These are phyloP conservation scores for Viridothelium virens DNA, from an alignment of 495 filamentous ascomycete genomes.

Conservation along the genomic window DNA sequence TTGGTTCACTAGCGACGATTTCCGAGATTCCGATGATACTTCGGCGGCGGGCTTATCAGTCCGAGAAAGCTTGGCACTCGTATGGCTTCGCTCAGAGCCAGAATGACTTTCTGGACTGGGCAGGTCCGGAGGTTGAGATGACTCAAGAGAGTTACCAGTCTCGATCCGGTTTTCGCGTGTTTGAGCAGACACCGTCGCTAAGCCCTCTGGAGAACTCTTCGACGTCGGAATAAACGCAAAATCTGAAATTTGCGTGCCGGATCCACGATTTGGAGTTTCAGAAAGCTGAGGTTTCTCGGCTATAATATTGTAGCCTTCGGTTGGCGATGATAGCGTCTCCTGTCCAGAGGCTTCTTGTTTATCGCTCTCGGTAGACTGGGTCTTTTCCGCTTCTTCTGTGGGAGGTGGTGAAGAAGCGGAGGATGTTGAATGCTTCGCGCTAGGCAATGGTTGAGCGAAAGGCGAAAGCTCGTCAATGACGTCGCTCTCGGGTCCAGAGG, in stretches of 20 bases:
- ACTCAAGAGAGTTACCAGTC: background rate
- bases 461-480: background rate
- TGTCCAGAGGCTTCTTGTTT: background rate
- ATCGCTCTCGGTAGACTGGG: slow-evolving; percentile 4
- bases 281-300: background rate
- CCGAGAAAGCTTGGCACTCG: background rate
- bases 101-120: background rate
- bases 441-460: background rate
- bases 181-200: background rate
- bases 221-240: background rate
- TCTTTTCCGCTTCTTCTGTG: background rate
- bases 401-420: background rate
- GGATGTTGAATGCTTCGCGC: background rate
- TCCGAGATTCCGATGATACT: background rate
- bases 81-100: background rate
- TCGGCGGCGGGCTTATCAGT: background rate
- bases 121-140: background rate
- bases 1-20: background rate
- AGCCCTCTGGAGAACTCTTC: background rate
- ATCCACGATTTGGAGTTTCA: background rate
- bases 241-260: background rate
- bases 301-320: background rate
- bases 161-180: background rate
- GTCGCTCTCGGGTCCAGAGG: background rate
- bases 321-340: background rate